These are phyloP conservation scores for Saccharomycopsis babjevae DNA, from an alignment of 805 yeast genomes.

Conservation along the genomic window DNA sequence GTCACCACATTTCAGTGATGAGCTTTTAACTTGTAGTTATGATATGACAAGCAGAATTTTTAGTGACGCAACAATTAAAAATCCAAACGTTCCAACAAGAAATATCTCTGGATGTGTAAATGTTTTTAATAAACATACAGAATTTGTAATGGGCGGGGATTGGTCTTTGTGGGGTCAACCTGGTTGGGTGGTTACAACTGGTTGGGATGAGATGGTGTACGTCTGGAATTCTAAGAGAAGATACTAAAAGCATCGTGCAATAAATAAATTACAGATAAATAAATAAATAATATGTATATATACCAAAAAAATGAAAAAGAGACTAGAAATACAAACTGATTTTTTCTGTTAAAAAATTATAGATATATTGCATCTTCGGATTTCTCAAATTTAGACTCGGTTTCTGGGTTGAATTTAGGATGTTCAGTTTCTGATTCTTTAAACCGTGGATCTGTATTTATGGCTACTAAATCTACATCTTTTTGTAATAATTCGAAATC, in stretches of 20 bases:
- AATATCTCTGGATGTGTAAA: constrained; percentile 39
- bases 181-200: constrained; percentile 90
- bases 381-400: background rate
- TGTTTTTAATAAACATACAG: constrained; percentile 62
- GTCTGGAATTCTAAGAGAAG: constrained; percentile 57
- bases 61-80: constrained; percentile 47
- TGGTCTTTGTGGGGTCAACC: constrained; percentile 96
- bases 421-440: background rate
- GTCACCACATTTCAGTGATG: constrained; percentile 79
- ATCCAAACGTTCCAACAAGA: constrained; percentile 23
- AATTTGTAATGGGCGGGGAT: constrained; percentile 88
- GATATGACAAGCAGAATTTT: constrained; percentile 91
- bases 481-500: background rate
- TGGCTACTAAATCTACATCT: background rate
- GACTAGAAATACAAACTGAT: no score
- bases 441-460: background rate
- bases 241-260: background rate
- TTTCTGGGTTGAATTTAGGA: background rate
- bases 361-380: background rate
- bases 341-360: background rate
- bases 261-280: background rate
- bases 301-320: background rate
- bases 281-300: background rate
- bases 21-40: constrained; percentile 67
- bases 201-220: constrained; percentile 94